Evolutionary conservation across 495 filamentous ascomycete species (phyloP), one percentile per base, ranked within the genome.

Genomic region (Aspergillus mulundensis): DNA sequence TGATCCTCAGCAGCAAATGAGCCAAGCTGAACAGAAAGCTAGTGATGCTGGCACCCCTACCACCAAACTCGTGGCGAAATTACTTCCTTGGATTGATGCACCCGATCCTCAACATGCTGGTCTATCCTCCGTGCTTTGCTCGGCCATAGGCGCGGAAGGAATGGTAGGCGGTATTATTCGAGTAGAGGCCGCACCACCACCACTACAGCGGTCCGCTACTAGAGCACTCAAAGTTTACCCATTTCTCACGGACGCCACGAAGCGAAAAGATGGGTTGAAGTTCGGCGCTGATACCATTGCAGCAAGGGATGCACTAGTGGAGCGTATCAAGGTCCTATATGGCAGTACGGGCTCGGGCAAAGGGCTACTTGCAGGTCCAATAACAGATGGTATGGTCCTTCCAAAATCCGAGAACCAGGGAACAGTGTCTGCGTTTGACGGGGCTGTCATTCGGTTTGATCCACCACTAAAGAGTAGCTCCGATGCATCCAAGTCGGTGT

Each of bases 91-190:
- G 95, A 83, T 91, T 32, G 88, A 95, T 63, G 88, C 91, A 0
- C 92, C 93, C 3, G 88, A 95, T 62, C 82, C 79, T 23, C 82
- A 84, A 47, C 90, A 93, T 54, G 79, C 79, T 56, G 88, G 87
- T 16, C 77, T 97, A 28, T 97, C 94, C 12, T 80, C 84, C 1
- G 65, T 85, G 3, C 71, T 98, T 7, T 91, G 88, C 63, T 81
- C 81, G 7, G 79, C 85, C 4, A 78, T 98, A 28, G 81, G 83
- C 10, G 82, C 82, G 24, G 72, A 83, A 36, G 84, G 83, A 3
- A 77, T 96, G 21, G 88, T 96, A 19, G 94, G 94, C n/a, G 90
- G 90, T 15, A 83, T 97, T 54, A 77, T 94, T 32, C 87, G 91
- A 45, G 73, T 98, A 15, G 90, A 96, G 63, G 83, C 87, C 23